Evolutionary conservation across 2,329 filamentous ascomycete genomes (phyloP).

Genomic region (Botrytis cinerea): DNA sequence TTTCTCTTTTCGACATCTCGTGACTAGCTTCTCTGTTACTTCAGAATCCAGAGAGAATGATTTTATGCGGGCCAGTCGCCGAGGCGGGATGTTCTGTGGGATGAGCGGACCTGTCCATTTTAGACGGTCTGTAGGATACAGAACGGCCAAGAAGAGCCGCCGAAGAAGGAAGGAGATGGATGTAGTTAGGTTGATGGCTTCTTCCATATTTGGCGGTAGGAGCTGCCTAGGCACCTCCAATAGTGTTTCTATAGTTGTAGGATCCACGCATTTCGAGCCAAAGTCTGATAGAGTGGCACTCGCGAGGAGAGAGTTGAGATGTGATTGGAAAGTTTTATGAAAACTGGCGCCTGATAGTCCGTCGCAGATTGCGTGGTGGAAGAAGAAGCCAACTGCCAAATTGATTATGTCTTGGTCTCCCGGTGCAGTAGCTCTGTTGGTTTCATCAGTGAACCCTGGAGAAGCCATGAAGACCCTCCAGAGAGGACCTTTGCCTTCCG

Average conservation of each 20-base stretch:
- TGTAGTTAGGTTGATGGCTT: conserved; percentile 36
- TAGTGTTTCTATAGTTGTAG: conserved; percentile 31
- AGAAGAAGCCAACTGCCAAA: conserved; percentile 48
- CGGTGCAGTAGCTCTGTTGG: conserved; percentile 4
- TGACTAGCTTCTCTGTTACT: conserved; percentile 23
- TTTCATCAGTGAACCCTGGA: background rate
- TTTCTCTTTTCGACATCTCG: conserved; percentile 29
- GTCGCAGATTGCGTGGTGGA: conserved; percentile 56
- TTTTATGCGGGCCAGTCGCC: conserved; percentile 21
- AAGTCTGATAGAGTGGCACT: conserved; percentile 31
- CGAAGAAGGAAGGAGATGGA: conserved; percentile 47
- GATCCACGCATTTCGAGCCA: conserved; percentile 8
- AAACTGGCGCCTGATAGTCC: conserved; percentile 53
- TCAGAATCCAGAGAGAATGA: conserved; percentile 24
- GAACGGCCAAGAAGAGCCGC: conserved; percentile 47
- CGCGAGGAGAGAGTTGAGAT: conserved; percentile 43
- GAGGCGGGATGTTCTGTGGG: conserved; percentile 5
- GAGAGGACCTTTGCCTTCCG: conserved; percentile 26
- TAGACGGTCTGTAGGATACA: conserved; percentile 27
- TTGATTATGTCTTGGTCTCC: conserved; percentile 5
- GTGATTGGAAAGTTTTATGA: conserved; percentile 50
- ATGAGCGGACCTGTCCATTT: conserved; percentile 29
- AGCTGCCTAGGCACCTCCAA: conserved; percentile 32
- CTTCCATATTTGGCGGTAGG: conserved; percentile 32
- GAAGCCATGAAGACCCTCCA: conserved; percentile 29